These are phyloP conservation scores for apple (Malus domestica) DNA, from an alignment of 306 rosid genomes.

Conservation along the genomic window DNA sequence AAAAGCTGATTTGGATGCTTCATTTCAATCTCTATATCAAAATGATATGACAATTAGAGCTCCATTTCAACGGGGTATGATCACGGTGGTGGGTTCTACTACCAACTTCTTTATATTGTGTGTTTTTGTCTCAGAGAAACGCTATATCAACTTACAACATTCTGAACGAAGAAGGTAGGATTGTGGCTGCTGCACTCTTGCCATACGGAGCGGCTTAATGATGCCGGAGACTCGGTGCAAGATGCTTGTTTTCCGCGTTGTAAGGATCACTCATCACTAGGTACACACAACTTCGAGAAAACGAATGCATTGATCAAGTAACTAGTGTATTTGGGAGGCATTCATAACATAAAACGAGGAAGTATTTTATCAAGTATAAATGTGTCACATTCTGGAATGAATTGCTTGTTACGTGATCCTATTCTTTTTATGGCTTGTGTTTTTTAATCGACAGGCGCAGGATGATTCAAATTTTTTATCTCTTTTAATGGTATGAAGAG, in stretches of 20 bases:
- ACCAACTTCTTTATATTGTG: background rate
- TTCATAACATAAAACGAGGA: too few species aligned
- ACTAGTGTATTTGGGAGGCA: background rate
- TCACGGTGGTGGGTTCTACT: background rate
- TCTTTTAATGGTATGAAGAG: too few species aligned
- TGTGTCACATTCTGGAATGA: too few species aligned
- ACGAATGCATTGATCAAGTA: background rate
- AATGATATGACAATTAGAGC: background rate
- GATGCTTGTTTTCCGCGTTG: background rate
- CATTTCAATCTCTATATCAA: background rate
- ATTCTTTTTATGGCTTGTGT: too few species aligned
- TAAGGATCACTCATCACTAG: background rate
- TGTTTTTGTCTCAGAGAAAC: constrained; percentile 50
- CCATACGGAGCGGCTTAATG: constrained; percentile 50
- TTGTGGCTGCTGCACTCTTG: constrained; percentile 85
- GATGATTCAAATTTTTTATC: too few species aligned
- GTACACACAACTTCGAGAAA: background rate
- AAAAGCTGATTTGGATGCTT: background rate
- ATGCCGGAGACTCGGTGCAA: constrained; percentile 12
- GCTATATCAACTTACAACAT: constrained; percentile 87
- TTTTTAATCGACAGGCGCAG: too few species aligned
- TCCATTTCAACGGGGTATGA: background rate
- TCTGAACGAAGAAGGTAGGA: constrained; percentile 88
- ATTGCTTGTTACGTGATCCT: too few species aligned
- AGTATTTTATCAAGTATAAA: too few species aligned